Evolutionary conservation across 257 asterid genomes (phyloP).

Genomic region (Datura wrightii): DNA sequence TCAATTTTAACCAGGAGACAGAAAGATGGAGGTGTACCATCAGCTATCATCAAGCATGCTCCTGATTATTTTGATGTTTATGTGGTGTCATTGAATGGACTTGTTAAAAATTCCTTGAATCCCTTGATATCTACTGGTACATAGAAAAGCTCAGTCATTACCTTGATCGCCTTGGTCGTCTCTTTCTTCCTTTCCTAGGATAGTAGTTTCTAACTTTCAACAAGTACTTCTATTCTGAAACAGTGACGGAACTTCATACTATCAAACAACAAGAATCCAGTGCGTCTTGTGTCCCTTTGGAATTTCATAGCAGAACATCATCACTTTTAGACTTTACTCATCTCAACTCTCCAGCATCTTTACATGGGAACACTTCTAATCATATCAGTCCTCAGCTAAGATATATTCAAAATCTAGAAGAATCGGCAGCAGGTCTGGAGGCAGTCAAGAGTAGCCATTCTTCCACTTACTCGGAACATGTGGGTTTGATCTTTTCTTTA

Average conservation of each 20-base stretch:
- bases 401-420: constrained; percentile 43
- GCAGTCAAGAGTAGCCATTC: constrained; percentile 41
- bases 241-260: constrained; percentile 41
- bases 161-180: constrained; percentile 24
- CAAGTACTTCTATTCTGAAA: constrained; percentile 44
- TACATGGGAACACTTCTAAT: constrained; percentile 35
- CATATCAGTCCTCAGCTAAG: constrained; percentile 36
- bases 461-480: constrained; percentile 56
- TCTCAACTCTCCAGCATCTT: constrained; percentile 43
- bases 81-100: constrained; percentile 60
- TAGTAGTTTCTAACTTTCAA: constrained; percentile 24
- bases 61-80: constrained; percentile 62
- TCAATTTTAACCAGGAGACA: constrained; percentile 50
- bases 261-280: constrained; percentile 39
- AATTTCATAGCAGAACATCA: constrained; percentile 37
- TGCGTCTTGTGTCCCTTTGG: constrained; percentile 48
- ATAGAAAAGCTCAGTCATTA: not conserved
- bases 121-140: constrained; percentile 21
- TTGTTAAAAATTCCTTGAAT: constrained; percentile 33
- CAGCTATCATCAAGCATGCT: constrained; percentile 66
- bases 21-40: constrained; percentile 63
- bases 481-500: constrained; percentile 36
- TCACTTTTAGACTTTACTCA: constrained; percentile 42
- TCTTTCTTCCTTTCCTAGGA: not conserved
- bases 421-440: constrained; percentile 35